Conservation (phyloP, 192 early-diverging fungal genomes). For the Mortierella claussenii region DNA sequence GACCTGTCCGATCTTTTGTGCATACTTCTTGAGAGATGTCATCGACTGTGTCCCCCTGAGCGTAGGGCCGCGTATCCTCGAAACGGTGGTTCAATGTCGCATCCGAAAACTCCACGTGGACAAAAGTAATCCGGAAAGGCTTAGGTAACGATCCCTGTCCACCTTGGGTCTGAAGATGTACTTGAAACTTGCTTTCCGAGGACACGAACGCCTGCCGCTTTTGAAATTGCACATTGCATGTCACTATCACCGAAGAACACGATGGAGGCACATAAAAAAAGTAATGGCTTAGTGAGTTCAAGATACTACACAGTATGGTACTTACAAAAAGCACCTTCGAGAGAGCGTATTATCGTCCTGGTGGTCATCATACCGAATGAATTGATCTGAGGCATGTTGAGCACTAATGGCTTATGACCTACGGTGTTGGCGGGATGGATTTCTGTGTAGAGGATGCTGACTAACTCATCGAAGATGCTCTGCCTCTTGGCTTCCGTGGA, state of each 20-base stretch:
- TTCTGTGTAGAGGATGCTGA: slow-evolving; percentile 25
- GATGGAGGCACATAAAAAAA: too few relatives aligned
- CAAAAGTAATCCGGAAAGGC: slow-evolving; percentile 55
- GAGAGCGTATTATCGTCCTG: too few relatives aligned
- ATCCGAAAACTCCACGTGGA: slow-evolving; percentile 71
- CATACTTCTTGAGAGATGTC: background rate
- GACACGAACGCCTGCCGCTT: slow-evolving; percentile 65
- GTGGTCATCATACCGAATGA: slow-evolving; percentile 62
- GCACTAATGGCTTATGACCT: slow-evolving; percentile 35
- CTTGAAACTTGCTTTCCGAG: slow-evolving; percentile 66
- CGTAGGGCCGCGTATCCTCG: slow-evolving; percentile 32
- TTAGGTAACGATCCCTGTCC: slow-evolving; percentile 56
- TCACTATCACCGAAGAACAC: slow-evolving; percentile 25
- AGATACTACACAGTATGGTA: too few relatives aligned
- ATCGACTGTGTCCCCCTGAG: background rate
- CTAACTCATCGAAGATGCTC: slow-evolving; percentile 41
- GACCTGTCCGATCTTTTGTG: slow-evolving; percentile 30
- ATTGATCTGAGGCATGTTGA: slow-evolving; percentile 74
- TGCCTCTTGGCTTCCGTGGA: slow-evolving; percentile 33
- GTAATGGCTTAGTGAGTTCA: too few relatives aligned
- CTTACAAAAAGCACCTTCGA: too few relatives aligned
- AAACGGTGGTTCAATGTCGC: slow-evolving; percentile 66
- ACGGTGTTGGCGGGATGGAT: slow-evolving; percentile 27
- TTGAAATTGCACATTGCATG: slow-evolving; percentile 58
- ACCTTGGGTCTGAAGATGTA: slow-evolving; percentile 56